Conservation (phyloP, 352 stramenopile genomes). For the Pythium vanterpoolii region DNA sequence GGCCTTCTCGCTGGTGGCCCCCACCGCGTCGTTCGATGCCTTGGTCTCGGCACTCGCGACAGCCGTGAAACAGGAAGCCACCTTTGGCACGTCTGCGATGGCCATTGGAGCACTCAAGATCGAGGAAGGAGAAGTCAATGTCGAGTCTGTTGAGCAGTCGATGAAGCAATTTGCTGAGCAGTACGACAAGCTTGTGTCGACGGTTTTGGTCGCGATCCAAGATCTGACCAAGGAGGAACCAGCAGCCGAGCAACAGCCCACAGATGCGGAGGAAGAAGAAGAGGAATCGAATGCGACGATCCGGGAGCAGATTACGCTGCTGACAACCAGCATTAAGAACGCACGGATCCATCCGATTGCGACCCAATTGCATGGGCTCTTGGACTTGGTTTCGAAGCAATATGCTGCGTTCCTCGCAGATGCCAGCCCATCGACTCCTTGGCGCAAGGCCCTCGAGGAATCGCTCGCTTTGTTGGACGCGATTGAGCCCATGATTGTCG, state of each 20-base stretch:
- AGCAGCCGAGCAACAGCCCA: conserved; percentile 11
- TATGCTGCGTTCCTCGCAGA: conserved; percentile 36
- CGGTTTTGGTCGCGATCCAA: conserved; percentile 77
- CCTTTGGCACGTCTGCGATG: conserved; percentile 3
- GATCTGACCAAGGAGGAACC: conserved; percentile 57
- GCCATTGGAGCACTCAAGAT: conserved; percentile 4
- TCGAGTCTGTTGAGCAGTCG: conserved; percentile 18
- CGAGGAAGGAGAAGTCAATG: conserved; percentile 7
- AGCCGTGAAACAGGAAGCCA: conserved; percentile 8
- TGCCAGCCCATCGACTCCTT: conserved; percentile 18
- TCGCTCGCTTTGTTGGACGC: conserved; percentile 55
- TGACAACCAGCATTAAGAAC: conserved; percentile 61
- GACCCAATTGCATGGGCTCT: conserved; percentile 42
- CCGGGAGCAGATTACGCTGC: conserved; percentile 42
- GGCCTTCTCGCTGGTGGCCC: conserved; percentile 17
- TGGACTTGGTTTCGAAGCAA: conserved; percentile 49
- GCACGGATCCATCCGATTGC: conserved; percentile 71
- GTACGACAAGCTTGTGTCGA: conserved; percentile 74
- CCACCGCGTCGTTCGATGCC: conserved; percentile 23
- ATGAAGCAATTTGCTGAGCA: conserved; percentile 40
- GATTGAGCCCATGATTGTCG: conserved; percentile 56
- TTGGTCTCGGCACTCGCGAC: conserved; percentile 11
- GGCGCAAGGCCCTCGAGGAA: conserved; percentile 13
- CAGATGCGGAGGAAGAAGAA: conserved; percentile 20
- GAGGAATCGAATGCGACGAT: conserved; percentile 29